Percentiles rank a stretch among this genome's conserved stretches.
phyloP scores from a whole-genome alignment of 192 early-diverging fungal species.

The Diversispora eburnea region DNA sequence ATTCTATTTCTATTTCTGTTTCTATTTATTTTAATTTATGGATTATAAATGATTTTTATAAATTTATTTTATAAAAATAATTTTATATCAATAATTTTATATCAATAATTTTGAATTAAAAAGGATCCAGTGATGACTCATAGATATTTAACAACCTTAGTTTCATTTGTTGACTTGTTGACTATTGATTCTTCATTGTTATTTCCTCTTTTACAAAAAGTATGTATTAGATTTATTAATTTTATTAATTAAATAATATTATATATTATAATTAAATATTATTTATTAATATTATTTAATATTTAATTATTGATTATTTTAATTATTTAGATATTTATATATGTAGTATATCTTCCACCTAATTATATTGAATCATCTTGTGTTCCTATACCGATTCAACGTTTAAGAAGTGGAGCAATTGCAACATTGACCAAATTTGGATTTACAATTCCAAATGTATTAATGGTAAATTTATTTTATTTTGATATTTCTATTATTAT shows the following conservation, averaged over 20 bases:
- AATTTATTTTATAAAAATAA: not conserved
- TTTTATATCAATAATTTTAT: too few relatives aligned
- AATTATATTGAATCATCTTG: not conserved
- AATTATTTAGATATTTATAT: slow-evolving; percentile 2
- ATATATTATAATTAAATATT: not conserved
- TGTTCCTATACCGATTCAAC: not conserved
- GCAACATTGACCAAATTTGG: slow-evolving; percentile 6
- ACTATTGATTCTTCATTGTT: not conserved
- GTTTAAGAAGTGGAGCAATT: slow-evolving; percentile 11
- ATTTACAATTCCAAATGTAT: not conserved
- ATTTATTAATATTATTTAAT: not conserved
- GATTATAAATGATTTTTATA: not conserved
- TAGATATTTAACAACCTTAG: not conserved
- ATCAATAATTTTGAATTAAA: not conserved
- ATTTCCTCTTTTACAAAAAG: slow-evolving; percentile 15
- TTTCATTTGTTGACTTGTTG: not conserved
- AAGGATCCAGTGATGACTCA: not conserved
- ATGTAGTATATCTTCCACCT: not conserved
- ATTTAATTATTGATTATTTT: not conserved
- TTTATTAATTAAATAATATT: not conserved
- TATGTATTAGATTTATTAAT: not conserved
- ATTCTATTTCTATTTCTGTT: not conserved
- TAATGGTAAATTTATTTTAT: not conserved
- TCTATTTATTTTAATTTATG: not conserved
- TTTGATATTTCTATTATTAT: not conserved